Evolutionary conservation across 2,329 filamentous ascomycete species (phyloP).

Genomic region (Talaromyces marneffei): DNA sequence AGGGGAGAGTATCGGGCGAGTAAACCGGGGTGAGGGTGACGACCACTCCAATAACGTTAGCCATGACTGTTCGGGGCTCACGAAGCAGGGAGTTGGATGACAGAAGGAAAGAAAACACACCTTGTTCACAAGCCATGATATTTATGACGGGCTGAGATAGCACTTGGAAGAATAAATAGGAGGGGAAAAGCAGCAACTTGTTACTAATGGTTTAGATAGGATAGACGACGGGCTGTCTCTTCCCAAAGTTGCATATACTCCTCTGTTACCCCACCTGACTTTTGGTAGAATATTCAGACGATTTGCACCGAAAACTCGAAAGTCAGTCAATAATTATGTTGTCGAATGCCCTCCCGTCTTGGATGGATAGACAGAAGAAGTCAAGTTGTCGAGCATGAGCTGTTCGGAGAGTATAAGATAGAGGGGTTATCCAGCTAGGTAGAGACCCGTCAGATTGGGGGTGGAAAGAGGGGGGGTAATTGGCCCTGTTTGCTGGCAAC

Average conservation of each 20-base stretch:
- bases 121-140: slow-evolving; percentile 13
- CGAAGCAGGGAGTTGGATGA: not conserved
- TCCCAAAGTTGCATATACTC: not conserved
- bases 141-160: not conserved
- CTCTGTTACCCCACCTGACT: slow-evolving; percentile 5
- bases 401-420: not conserved
- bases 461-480: not conserved
- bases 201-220: not conserved
- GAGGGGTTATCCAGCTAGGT: slow-evolving; percentile 6
- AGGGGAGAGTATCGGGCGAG: slow-evolving; percentile 21
- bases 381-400: not conserved
- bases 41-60: slow-evolving; percentile 22
- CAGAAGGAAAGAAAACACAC: slow-evolving; percentile 9
- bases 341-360: not conserved
- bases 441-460: not conserved
- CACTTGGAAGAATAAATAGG: not conserved
- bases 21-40: slow-evolving; percentile 29
- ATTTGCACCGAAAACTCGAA: not conserved
- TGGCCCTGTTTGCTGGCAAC: slow-evolving; percentile 4
- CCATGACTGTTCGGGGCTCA: not conserved
- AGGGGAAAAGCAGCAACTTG: not conserved
- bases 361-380: not conserved
- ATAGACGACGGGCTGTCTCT: not conserved
- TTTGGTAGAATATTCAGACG: not conserved
- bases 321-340: not conserved